Percentiles rank a stretch among this genome's conserved stretches.
Evolutionary conservation across 2,329 filamentous ascomycete genomes (phyloP).

Genomic region (Oidium heveae): DNA sequence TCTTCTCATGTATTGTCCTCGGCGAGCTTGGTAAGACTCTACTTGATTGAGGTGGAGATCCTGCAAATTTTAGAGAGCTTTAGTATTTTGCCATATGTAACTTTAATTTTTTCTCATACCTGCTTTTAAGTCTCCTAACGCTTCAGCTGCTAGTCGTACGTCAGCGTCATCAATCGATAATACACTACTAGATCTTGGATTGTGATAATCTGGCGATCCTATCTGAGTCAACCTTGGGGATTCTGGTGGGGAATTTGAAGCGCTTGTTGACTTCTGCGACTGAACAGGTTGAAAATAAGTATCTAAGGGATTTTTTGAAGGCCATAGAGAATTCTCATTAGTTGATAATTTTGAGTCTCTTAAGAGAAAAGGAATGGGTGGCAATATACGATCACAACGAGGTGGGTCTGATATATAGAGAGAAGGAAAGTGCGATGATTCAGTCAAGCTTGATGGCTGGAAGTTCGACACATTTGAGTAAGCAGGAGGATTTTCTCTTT

Average conservation of each 20-base stretch:
- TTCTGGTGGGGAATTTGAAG: not conserved
- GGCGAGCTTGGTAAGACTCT: conserved; percentile 2
- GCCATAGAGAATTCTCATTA: too few species aligned
- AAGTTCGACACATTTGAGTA: too few species aligned
- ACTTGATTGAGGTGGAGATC: conserved; percentile 25
- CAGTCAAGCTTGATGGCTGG: too few species aligned
- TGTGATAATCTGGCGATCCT: conserved; percentile 11
- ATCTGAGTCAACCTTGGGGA: conserved; percentile 3
- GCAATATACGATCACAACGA: conserved; percentile 12
- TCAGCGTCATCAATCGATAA: conserved; percentile 34
- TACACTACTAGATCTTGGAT: conserved; percentile 12
- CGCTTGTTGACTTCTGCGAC: conserved; percentile 11
- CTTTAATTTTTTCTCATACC: conserved; percentile 21
- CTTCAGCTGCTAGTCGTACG: conserved; percentile 47
- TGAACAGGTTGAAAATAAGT: conserved; percentile 8
- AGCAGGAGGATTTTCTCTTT: too few species aligned
- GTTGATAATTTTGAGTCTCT: conserved; percentile 9
- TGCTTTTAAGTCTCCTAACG: conserved; percentile 46
- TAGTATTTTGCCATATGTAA: conserved; percentile 14
- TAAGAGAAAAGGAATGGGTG: conserved; percentile 9
- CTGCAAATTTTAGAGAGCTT: conserved; percentile 31
- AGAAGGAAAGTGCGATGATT: too few species aligned
- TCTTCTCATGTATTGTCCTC: not conserved
- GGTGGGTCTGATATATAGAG: not conserved
- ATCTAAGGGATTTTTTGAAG: conserved; percentile 3